Conservation (phyloP, 176 grass and related monocot genomes). For the Eleusine indica region DNA sequence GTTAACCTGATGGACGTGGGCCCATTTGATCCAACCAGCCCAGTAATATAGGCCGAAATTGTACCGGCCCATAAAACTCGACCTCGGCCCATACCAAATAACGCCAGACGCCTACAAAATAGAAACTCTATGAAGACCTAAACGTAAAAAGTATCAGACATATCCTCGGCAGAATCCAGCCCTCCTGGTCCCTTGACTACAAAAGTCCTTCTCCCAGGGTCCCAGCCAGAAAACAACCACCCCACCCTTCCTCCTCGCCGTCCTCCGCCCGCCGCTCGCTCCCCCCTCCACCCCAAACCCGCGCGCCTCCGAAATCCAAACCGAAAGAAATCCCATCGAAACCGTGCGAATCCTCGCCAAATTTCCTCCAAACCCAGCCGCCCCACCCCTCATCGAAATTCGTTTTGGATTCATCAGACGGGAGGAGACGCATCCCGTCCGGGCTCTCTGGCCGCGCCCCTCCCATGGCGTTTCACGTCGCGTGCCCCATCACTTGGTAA, state of each 20-base stretch:
- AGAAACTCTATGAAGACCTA: neutral
- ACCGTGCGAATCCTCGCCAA: conserved; percentile 12
- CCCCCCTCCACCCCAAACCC: neutral
- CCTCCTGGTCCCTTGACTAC: neutral
- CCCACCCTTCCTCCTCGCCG: neutral
- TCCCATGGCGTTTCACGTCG: conserved; percentile 88
- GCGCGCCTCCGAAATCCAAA: conserved; percentile 21
- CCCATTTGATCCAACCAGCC: neutral
- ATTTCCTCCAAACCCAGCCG: conserved; percentile 3
- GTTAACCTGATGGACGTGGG: neutral
- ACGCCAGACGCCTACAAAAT: neutral
- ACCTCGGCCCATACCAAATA: neutral
- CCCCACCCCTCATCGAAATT: neutral
- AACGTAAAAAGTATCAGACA: neutral
- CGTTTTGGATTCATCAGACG: neutral
- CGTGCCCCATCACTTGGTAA: conserved; percentile 87
- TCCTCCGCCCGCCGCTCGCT: conserved; percentile 33
- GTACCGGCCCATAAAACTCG: neutral
- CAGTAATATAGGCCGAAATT: neutral
- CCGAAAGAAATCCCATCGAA: neutral
- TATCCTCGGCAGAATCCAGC: neutral
- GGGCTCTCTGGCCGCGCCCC: neutral
- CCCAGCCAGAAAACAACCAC: neutral
- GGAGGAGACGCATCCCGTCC: neutral
- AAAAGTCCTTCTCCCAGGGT: neutral